These are phyloP conservation scores for Emergomyces pasteurianus DNA, from an alignment of 2,329 filamentous ascomycete genomes.

Conservation along the genomic window DNA sequence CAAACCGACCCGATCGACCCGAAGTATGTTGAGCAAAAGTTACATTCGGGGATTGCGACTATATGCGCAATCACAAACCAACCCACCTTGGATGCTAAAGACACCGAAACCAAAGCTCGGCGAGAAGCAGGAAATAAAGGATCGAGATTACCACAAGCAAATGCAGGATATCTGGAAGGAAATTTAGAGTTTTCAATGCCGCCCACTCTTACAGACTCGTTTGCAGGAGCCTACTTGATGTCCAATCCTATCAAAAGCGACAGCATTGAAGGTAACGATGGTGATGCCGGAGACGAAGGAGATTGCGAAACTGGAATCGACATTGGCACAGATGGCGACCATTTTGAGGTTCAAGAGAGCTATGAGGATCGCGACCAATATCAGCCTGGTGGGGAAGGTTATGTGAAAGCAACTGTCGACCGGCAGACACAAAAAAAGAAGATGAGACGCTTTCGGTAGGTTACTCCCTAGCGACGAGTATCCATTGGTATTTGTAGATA, in stretches of 20 bases:
- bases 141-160: not conserved
- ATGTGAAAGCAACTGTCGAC: slow-evolving; percentile 18
- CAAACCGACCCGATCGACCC: not conserved
- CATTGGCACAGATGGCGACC: not conserved
- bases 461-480: not conserved
- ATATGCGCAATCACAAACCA: not conserved
- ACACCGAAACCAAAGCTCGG: not conserved
- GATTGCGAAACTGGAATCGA: slow-evolving; percentile 13
- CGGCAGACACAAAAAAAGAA: slow-evolving; percentile 27
- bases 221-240: slow-evolving; percentile 1
- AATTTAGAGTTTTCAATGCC: not conserved
- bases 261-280: not conserved
- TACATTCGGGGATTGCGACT: not conserved
- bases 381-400: slow-evolving; percentile 18
- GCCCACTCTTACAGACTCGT: not conserved
- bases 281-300: not conserved
- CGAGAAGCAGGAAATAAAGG: not conserved
- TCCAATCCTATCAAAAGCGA: not conserved
- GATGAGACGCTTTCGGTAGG: slow-evolving; percentile 34
- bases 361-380: slow-evolving; percentile 7
- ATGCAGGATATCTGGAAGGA: not conserved
- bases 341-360: not conserved
- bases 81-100: not conserved
- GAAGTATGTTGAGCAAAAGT: not conserved
- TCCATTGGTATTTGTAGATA: not conserved